phyloP scores from a whole-genome alignment of 139 green algal genomes.

The Chlamydomonas incerta region DNA sequence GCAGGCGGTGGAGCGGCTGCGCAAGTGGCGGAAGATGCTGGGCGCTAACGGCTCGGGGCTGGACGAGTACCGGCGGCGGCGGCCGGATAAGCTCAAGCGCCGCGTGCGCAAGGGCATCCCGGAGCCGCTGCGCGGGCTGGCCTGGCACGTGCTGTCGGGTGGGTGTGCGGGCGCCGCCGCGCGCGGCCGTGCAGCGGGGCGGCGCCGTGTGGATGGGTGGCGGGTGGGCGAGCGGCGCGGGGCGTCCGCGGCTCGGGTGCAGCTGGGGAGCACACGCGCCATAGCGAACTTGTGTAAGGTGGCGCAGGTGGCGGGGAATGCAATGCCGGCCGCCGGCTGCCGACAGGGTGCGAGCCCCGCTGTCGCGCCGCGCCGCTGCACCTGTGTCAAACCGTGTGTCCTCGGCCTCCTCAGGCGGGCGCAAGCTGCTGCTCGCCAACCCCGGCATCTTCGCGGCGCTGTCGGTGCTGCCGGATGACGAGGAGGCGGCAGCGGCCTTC shows the following conservation, averaged over 20 bases:
- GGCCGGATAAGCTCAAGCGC: conserved; percentile 67
- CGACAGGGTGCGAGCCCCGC: too few relatives aligned
- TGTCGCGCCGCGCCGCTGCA: too few relatives aligned
- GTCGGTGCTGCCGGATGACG: not conserved
- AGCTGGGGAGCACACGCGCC: too few relatives aligned
- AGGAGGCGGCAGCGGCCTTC: not conserved
- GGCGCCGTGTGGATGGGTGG: too few relatives aligned
- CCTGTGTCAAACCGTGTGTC: too few relatives aligned
- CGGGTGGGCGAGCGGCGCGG: too few relatives aligned
- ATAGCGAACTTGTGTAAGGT: too few relatives aligned
- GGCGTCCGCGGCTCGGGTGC: too few relatives aligned
- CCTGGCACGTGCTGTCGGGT: conserved; percentile 79
- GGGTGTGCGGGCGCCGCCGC: not conserved
- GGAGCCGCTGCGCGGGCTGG: conserved; percentile 67
- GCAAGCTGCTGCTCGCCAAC: conserved; percentile 36
- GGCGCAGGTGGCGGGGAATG: too few relatives aligned
- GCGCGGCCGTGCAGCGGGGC: too few relatives aligned
- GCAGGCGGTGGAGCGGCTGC: conserved; percentile 34
- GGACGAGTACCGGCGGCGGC: conserved; percentile 45
- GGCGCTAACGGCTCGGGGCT: conserved; percentile 50
- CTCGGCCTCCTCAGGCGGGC: conserved; percentile 39
- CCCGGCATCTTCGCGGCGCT: conserved; percentile 44
- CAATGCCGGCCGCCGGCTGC: too few relatives aligned
- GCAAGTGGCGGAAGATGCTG: conserved; percentile 73
- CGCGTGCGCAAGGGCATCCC: conserved; percentile 79